These are phyloP conservation scores for Diplosphaera chodatii DNA, from an alignment of 139 green algal genomes.

Conservation along the genomic window DNA sequence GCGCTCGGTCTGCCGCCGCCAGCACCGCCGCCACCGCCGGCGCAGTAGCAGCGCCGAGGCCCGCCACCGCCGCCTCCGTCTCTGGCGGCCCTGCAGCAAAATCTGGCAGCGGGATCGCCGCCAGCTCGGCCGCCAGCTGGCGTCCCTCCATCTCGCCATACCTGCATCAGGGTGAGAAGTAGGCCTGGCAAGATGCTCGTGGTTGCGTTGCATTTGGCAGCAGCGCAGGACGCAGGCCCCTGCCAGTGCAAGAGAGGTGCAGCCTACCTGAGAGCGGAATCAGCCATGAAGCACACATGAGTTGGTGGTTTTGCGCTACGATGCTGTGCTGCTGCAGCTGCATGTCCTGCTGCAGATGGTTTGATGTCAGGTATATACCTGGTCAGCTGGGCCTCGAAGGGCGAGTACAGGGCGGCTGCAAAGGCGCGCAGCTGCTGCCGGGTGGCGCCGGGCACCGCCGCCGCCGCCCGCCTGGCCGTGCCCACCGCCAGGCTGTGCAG, in stretches of 20 bases:
- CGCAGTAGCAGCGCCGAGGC: background rate
- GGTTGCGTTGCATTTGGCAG: too few relatives aligned
- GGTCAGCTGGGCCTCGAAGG: constrained; percentile 10
- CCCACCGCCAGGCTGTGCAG: constrained; percentile 9
- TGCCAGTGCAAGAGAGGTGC: too few relatives aligned
- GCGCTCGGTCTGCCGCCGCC: too few relatives aligned
- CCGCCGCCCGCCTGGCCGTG: constrained; percentile 5
- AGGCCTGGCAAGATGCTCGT: too few relatives aligned
- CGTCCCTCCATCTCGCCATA: constrained; percentile 43
- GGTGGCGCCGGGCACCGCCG: constrained; percentile 5
- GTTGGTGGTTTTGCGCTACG: background rate
- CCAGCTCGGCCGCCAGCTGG: constrained; percentile 23
- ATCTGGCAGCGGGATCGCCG: constrained; percentile 12
- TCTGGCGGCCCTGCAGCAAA: background rate
- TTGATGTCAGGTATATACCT: background rate
- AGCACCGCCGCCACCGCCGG: constrained; percentile 1
- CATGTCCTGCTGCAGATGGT: too few relatives aligned
- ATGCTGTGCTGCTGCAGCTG: too few relatives aligned
- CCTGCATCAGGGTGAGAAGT: constrained; percentile 10
- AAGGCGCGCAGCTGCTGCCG: background rate
- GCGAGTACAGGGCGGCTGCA: constrained; percentile 2
- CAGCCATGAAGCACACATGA: too few relatives aligned
- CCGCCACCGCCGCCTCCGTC: background rate
- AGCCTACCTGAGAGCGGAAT: too few relatives aligned
- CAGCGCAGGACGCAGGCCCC: too few relatives aligned